Conservation (phyloP, 208 protist genomes). For the Leishmania gerbilli region DNA sequence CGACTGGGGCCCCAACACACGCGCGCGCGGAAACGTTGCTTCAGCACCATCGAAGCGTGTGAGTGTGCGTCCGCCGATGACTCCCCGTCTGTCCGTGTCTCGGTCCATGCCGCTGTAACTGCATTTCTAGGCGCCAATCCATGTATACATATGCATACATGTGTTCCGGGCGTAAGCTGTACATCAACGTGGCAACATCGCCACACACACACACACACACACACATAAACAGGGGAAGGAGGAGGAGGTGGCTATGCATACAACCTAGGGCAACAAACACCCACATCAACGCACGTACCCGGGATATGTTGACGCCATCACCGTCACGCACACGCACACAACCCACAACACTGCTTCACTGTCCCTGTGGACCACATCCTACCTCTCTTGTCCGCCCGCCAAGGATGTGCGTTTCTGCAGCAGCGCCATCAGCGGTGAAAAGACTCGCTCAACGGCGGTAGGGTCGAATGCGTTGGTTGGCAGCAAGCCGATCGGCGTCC, state of each 20-base stretch:
- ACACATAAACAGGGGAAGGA: background rate
- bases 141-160: background rate
- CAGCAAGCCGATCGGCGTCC: constrained; percentile 17
- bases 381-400: background rate
- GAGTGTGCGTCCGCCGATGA: background rate
- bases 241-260: background rate
- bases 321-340: background rate
- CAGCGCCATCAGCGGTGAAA: background rate
- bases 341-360: background rate
- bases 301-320: background rate
- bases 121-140: background rate
- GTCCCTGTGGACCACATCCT: background rate
- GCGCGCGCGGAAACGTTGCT: background rate
- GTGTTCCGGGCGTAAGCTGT: background rate
- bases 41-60: background rate
- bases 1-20: background rate
- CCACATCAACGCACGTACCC: background rate
- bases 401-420: background rate
- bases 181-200: background rate
- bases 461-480: constrained; percentile 13
- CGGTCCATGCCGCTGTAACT: background rate
- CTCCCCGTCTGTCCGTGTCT: background rate
- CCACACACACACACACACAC: constrained; percentile 3
- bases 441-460: constrained; percentile 20
- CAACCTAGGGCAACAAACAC: background rate